Evolutionary conservation across 2,329 filamentous ascomycete species (phyloP), one percentile per base, ranked within the genome.

Genomic region (Penicillium sp.): DNA sequence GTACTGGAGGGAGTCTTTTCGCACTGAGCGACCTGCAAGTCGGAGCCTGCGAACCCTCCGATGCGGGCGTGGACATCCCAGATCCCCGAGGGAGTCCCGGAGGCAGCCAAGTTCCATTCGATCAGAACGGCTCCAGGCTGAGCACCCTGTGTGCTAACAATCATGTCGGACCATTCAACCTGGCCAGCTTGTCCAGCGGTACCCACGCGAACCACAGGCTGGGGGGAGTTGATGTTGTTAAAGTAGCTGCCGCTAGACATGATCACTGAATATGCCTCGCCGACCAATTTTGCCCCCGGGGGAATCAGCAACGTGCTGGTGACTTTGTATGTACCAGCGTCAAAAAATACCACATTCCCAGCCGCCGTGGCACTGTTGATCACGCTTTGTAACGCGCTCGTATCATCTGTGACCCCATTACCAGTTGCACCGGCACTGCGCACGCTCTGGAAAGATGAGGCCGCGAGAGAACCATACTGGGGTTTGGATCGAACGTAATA

Each of bases 331-430:
- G 50, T 55, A 25, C 55, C 57, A 23, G 50, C 42, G 8, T 56
- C 45, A 29, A 48, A 51, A 26, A 55, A 47, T 11, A 53, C 39
- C 4, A 51, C 23, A 19, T 43, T 3, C 4, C 54, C 54, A 25
- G 29, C 37, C 3, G 39, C 39, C 16, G 33, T 37, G 31, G 47
- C 48, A 46, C 19, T 27, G 21, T 54, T 54, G 53, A 54, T 54
- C 7, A 29, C 31, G 23, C 21, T 25, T 46, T 46, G 43, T 14
- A 25, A 25, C 16, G 21, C 43, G 9, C 21, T 46, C 8, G 43
- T 26, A 11, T 65, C 62, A 69, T 86, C 84, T 1, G 81, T 79
- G 1, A 69, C 66, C 13, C 82, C 84, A 66, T 86, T 78, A 35
- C 83, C 83, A 45, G 63, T 75, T 3, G 74, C 74, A 60, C 55